Base-by-base conservation (phyloP, 2,329 filamentous ascomycete genomes). In the Sporothrix dimorphospora region DNA sequence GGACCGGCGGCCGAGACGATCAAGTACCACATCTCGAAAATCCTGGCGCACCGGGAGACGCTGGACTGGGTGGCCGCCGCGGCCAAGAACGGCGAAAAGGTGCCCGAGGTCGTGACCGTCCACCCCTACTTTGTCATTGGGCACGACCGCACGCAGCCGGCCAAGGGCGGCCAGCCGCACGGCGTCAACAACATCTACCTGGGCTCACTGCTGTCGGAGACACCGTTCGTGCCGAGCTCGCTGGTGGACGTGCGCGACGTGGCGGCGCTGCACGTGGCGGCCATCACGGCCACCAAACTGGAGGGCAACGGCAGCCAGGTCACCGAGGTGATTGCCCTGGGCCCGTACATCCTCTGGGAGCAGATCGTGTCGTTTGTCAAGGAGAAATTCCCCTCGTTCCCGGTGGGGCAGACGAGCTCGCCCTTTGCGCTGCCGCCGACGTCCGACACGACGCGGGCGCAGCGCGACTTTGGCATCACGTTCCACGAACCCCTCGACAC, bases 1-100 rank as follows among this genome's bases (percentile, higher is more conserved):
- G 75, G 75, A 1, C 63, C 57, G 19, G 74, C 74, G 21, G 57
- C 70, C 30, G 75, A 76, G 8, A 72, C 74, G 4, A 53, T 69
- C 24, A 79, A 77, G 49, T 80, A 80, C 76, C 73, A 76, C 57
- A 75, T 76, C 1, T 77, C 75, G 73, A 81, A 75, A 69, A 27
- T 71, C 8, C n/a, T 72, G 42, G 72, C 73, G 19, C 73, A 75
- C 63, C 63, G 66, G 5, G 70, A 69, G 30, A 72, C 71, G 21
- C 53, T 73, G 12, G 72, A 73, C 7, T 75, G 69, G 57, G 42
- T 42, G 27, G 53, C 30, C 9, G 27, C 59, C 0, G 70, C 69
- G 16, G 30, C 67, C 45, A 70, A 73, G 57, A 55, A 53, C 9
- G 47, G 47, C 34, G 42, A 30, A 14, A 34, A 9, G 40, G 12